Base-by-base conservation (phyloP, 192 early-diverging fungal species). In the Coemansia sp. region DNA sequence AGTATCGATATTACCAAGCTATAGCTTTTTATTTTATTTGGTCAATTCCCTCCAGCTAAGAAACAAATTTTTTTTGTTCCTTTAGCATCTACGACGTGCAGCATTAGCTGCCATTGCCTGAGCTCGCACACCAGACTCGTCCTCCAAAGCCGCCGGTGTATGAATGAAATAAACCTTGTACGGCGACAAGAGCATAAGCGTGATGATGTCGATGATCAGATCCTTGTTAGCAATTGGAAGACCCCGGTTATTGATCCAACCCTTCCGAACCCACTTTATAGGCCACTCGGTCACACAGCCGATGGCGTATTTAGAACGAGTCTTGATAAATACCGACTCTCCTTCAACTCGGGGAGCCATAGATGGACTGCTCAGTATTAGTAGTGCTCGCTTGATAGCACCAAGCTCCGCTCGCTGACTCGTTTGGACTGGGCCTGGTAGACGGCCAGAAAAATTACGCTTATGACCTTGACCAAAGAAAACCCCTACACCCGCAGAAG, bases 91-190 rank as follows among this genome's bases (percentile, higher is more conserved):
- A 8, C 31, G 29, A 13, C 29, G 31, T 34, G 57, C 57, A 16
- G 57, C 57, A 2, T 36, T 60, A 16, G 31, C 31, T 6, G 57
- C 57, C 57, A 60, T 60, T 33, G 57, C 57, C 5, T 60, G 29
- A 12, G 57, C 31, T 5, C 57, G 13, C 57, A 60, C 15, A 60
- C 57, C 34, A 60, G 57, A 60, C 57, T 60, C 57, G 16, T 60
- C 57, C 24, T 31, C 33, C 31, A 8, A 5, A 8, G 31, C 57
- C 16, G 57, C 31, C 13, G 57, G 57, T 4, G 57, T 60, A 18
- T 60, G 57, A 5, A 60, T 60, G 2, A 60, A 60, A n/a, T 60
- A 31, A 1, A 60, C 57, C 18, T 60, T 60, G 57, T 60, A 60
- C 5, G 57, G 57, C 2, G 29, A 60, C 27, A 60, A 15, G 57